A percentile compares a stretch with the other conserved stretches of the same genome.
phyloP scores from a whole-genome alignment of 2,329 filamentous ascomycete genomes.

The Fusarium acutatum region DNA sequence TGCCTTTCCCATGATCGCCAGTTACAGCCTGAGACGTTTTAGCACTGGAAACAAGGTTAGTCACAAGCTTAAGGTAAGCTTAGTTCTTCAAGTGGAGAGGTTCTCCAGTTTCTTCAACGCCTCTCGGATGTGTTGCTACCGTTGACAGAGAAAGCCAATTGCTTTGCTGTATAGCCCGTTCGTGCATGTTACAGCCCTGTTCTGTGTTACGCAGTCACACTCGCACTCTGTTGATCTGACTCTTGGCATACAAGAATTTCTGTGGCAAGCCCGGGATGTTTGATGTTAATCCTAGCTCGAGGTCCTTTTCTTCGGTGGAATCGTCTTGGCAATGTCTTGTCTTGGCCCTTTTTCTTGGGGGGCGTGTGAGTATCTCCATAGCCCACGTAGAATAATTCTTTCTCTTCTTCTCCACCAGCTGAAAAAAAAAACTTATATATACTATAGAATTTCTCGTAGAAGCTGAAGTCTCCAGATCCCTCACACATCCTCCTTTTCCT shows the following conservation, averaged over 20 bases:
- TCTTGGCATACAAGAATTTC: conserved; percentile 30
- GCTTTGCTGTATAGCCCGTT: neutral
- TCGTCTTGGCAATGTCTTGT: conserved; percentile 24
- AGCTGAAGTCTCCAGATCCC: conserved; percentile 1
- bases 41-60: neutral
- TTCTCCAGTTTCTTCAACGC: neutral
- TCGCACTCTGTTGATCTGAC: conserved; percentile 22
- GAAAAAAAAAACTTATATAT: conserved; percentile 17
- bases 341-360: neutral
- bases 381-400: neutral
- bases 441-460: conserved; percentile 2
- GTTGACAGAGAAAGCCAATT: neutral
- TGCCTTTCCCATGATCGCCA: neutral
- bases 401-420: neutral
- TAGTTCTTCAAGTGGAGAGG: neutral
- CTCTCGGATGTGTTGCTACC: neutral
- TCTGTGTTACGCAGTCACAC: neutral
- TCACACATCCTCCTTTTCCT: neutral
- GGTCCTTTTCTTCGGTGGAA: neutral
- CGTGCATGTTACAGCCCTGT: neutral
- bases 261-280: conserved; percentile 9
- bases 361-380: conserved; percentile 12
- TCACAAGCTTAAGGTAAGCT: neutral
- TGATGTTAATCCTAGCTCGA: neutral
- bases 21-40: conserved; percentile 15